phyloP scores from a whole-genome alignment of 2,329 filamentous ascomycete genomes.

The Amphichorda felina region DNA sequence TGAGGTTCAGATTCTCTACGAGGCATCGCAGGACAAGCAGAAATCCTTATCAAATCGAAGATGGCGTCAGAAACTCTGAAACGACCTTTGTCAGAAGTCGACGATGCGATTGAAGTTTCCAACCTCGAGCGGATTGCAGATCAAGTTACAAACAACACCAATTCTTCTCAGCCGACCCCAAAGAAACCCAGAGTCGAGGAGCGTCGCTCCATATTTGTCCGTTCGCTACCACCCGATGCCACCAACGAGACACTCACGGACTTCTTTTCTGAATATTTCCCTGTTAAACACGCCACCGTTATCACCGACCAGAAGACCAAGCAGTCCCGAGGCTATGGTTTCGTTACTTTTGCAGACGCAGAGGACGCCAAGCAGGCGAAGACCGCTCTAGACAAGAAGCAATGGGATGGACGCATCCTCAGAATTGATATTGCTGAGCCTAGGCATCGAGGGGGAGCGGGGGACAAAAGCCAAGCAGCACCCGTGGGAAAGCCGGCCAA shows the following conservation, averaged over 20 bases:
- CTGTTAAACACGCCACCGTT: conserved; percentile 91
- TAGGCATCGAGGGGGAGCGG: conserved; percentile 54
- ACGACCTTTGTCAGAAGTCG: conserved; percentile 16
- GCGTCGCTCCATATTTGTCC: conserved; percentile 74
- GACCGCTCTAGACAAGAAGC: conserved; percentile 66
- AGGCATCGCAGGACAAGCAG: background rate
- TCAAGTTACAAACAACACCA: conserved; percentile 16
- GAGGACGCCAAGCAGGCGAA: conserved; percentile 79
- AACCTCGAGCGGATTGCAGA: conserved; percentile 6
- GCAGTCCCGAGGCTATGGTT: conserved; percentile 82
- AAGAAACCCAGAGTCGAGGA: conserved; percentile 50
- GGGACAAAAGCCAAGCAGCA: conserved; percentile 19
- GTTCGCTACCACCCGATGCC: conserved; percentile 65
- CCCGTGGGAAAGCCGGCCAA: conserved; percentile 37
- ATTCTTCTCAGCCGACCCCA: conserved; percentile 13
- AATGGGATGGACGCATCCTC: conserved; percentile 70
- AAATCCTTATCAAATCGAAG: background rate
- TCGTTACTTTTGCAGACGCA: conserved; percentile 90
- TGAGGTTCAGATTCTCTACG: background rate
- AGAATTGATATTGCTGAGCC: conserved; percentile 81
- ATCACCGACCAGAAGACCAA: conserved; percentile 80
- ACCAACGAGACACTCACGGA: conserved; percentile 77
- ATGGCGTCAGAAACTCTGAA: conserved; percentile 11
- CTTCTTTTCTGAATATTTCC: conserved; percentile 88
- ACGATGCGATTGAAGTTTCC: conserved; percentile 11